Percentiles rank a stretch among this genome's conserved stretches.
Conservation (phyloP, 1,284 basidiomycete genomes). For the Neotropicomus parvogracilis region DNA sequence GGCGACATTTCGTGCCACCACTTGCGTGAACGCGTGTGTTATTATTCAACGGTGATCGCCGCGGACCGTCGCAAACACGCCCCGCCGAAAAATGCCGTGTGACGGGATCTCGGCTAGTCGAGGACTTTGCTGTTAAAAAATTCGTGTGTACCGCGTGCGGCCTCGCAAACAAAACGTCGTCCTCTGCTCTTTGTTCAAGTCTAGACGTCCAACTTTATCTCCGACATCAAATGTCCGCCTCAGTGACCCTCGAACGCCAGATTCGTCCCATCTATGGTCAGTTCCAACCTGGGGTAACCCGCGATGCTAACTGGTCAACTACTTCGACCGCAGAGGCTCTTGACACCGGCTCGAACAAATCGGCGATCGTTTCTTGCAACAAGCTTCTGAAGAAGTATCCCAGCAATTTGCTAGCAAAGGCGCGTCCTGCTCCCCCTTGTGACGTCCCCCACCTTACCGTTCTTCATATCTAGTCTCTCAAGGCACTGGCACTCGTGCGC, state of each 20-base stretch:
- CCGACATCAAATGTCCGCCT: slow-evolving; percentile 37
- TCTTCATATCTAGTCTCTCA: slow-evolving; percentile 52
- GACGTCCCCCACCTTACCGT: background rate
- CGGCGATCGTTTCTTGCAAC: slow-evolving; percentile 77
- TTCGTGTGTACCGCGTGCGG: slow-evolving; percentile 16
- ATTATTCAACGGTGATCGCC: background rate
- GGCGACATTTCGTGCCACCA: slow-evolving; percentile 21
- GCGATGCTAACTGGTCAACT: slow-evolving; percentile 7
- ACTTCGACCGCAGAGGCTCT: slow-evolving; percentile 59
- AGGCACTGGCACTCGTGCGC: slow-evolving; percentile 78
- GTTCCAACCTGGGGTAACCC: slow-evolving; percentile 16
- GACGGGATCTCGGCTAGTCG: slow-evolving; percentile 30
- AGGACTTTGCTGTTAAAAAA: slow-evolving; percentile 23
- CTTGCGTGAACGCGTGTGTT: slow-evolving; percentile 7
- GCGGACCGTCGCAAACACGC: background rate
- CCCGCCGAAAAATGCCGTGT: slow-evolving; percentile 29
- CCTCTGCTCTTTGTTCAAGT: background rate
- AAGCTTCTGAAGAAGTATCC: slow-evolving; percentile 81
- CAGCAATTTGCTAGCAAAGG: slow-evolving; percentile 70
- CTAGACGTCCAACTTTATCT: background rate
- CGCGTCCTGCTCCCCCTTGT: slow-evolving; percentile 27
- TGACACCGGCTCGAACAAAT: slow-evolving; percentile 81
- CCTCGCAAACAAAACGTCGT: slow-evolving; percentile 3
- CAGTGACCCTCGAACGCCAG: slow-evolving; percentile 65
- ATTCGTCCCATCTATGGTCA: slow-evolving; percentile 76